Evolutionary conservation across 164 flowering plant genomes (phyloP).

Genomic region (Vitis cinerea): DNA sequence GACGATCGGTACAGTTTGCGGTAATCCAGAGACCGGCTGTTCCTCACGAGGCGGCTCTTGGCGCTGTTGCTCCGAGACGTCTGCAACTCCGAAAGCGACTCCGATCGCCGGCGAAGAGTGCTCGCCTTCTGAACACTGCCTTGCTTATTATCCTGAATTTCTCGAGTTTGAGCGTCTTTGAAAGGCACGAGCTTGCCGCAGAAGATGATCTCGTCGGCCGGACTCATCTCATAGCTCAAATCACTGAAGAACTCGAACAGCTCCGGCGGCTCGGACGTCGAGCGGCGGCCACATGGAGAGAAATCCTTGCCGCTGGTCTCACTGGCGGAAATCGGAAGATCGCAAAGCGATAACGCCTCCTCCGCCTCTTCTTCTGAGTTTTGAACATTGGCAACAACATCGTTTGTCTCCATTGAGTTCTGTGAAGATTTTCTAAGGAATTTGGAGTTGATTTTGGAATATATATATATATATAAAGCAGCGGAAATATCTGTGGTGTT

Average conservation of each 20-base stretch:
- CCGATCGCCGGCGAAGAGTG: slow-evolving; percentile 26
- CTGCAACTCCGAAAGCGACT: slow-evolving; percentile 30
- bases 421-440: too few relatives aligned
- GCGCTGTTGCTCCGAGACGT: slow-evolving; percentile 18
- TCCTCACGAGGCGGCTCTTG: slow-evolving; percentile 15
- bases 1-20: slow-evolving; percentile 25
- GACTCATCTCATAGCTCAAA: slow-evolving; percentile 26
- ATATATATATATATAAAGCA: too few relatives aligned
- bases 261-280: slow-evolving; percentile 28
- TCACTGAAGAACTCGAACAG: slow-evolving; percentile 54
- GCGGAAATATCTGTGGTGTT: too few relatives aligned
- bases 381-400: too few relatives aligned
- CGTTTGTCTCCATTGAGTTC: too few relatives aligned
- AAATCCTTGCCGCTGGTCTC: too few relatives aligned
- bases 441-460: too few relatives aligned
- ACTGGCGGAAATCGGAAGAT: not conserved
- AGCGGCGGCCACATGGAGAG: not conserved
- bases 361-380: not conserved
- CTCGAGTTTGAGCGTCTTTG: slow-evolving; percentile 5
- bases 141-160: not conserved
- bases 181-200: slow-evolving; percentile 55
- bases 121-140: not conserved
- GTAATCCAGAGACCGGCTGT: slow-evolving; percentile 41
- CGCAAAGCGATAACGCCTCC: not conserved
- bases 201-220: slow-evolving; percentile 62